These are phyloP conservation scores for Hyaloscypha variabilis DNA, from an alignment of 495 filamentous ascomycete genomes.

Conservation along the genomic window DNA sequence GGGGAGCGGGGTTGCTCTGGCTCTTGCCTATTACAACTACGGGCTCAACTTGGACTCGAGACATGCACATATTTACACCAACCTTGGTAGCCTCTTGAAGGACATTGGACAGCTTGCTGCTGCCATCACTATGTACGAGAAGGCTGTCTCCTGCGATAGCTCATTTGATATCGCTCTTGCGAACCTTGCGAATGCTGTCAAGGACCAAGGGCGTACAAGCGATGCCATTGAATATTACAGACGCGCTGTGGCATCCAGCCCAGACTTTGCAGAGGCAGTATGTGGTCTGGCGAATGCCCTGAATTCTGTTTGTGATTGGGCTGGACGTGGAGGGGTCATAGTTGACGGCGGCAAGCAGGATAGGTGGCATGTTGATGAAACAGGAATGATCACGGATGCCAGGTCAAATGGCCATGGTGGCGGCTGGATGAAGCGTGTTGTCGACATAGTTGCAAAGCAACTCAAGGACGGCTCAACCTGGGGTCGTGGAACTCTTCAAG, in stretches of 20 bases:
- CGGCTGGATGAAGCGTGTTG: constrained; percentile 95
- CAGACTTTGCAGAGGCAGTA: constrained; percentile 95
- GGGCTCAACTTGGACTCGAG: constrained; percentile 81
- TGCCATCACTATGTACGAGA: constrained; percentile 97
- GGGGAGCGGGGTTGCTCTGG: constrained; percentile 86
- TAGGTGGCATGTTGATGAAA: constrained; percentile 92
- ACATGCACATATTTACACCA: constrained; percentile 98
- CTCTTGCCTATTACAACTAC: constrained; percentile 93
- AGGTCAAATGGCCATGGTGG: constrained; percentile 57
- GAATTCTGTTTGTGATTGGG: constrained; percentile 97
- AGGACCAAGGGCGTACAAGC: constrained; percentile 89
- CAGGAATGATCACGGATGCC: constrained; percentile 81
- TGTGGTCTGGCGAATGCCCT: constrained; percentile 95
- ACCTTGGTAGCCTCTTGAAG: constrained; percentile 92
- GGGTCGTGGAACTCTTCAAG: constrained; percentile 76
- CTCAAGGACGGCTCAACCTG: constrained; percentile 84
- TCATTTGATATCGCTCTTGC: constrained; percentile 97
- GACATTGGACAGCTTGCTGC: constrained; percentile 92
- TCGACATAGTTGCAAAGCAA: constrained; percentile 91
- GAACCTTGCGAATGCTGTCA: constrained; percentile 97
- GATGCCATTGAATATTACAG: constrained; percentile 94
- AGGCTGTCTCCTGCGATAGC: constrained; percentile 86
- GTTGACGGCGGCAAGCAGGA: constrained; percentile 73
- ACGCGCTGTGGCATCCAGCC: constrained; percentile 86
- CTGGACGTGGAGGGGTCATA: constrained; percentile 82